Evolutionary conservation across 768 basidiomycete genomes (phyloP).

Genomic region (Suillus plorans): DNA sequence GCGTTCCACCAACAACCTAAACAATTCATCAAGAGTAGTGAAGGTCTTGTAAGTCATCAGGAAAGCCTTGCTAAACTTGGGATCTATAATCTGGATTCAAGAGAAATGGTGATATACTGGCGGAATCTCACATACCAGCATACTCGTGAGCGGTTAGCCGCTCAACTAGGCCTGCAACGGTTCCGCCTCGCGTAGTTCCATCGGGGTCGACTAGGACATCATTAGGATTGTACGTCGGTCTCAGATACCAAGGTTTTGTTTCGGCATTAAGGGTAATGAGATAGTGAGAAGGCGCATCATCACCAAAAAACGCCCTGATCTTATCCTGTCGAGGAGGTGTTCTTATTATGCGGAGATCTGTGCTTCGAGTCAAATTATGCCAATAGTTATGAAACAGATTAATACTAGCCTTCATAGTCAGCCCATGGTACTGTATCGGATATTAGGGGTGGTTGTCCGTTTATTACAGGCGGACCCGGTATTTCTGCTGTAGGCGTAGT

Average conservation of each 20-base stretch:
- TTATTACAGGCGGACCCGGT: conserved; percentile 13
- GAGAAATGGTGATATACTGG: neutral
- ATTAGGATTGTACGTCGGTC: conserved; percentile 50
- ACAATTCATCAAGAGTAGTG: conserved; percentile 52
- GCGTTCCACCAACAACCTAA: conserved; percentile 52
- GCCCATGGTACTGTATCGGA: neutral
- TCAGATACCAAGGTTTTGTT: conserved; percentile 59
- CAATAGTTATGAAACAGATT: neutral
- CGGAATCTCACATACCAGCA: conserved; percentile 41
- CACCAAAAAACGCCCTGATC: conserved; percentile 51
- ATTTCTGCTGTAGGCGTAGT: conserved; percentile 3
- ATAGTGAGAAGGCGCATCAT: conserved; percentile 46
- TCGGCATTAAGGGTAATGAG: conserved; percentile 40
- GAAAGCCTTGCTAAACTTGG: conserved; percentile 59
- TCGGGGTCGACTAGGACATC: conserved; percentile 66
- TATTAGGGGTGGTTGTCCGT: conserved; percentile 9
- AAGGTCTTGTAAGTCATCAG: conserved; percentile 72
- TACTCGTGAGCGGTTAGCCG: conserved; percentile 66
- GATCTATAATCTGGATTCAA: conserved; percentile 37
- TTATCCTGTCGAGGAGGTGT: conserved; percentile 34
- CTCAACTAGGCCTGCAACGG: conserved; percentile 58
- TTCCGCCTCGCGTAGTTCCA: conserved; percentile 61
- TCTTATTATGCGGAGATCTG: conserved; percentile 18
- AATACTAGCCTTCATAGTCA: conserved; percentile 18
- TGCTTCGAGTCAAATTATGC: neutral